These are phyloP conservation scores for Kluyveromyces sp. DNA, from an alignment of 1,139 yeast species.

Conservation along the genomic window DNA sequence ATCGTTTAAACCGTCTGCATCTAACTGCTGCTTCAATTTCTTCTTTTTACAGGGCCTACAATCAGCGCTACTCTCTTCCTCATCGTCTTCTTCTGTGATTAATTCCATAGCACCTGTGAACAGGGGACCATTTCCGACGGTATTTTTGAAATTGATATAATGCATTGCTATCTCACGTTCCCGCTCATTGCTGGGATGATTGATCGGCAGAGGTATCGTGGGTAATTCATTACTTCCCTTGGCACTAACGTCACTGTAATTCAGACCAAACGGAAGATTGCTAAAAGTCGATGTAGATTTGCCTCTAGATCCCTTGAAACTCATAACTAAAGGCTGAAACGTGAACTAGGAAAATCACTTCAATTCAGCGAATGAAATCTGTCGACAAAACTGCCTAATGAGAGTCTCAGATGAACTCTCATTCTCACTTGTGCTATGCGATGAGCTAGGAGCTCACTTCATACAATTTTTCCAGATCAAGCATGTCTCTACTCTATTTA, in stretches of 20 bases:
- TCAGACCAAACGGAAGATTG: constrained; percentile 62
- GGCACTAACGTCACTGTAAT: constrained; percentile 47
- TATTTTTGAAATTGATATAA: constrained; percentile 49
- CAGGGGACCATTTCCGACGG: constrained; percentile 69
- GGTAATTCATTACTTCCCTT: constrained; percentile 27
- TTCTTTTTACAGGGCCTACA: constrained; percentile 11
- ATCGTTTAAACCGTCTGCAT: constrained; percentile 42
- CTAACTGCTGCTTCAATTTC: constrained; percentile 17
- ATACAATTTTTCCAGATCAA: neutral
- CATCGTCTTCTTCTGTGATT: constrained; percentile 24
- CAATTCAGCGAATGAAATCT: neutral
- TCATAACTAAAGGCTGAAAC: constrained; percentile 27
- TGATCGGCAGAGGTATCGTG: constrained; percentile 53
- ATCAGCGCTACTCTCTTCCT: constrained; percentile 1
- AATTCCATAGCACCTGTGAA: constrained; percentile 50
- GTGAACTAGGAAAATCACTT: neutral
- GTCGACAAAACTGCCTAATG: neutral
- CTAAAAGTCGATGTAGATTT: constrained; percentile 27
- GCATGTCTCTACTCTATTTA: neutral
- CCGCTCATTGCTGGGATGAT: constrained; percentile 47
- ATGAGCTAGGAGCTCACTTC: neutral
- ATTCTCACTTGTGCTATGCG: neutral
- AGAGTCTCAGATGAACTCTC: neutral
- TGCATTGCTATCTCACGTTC: constrained; percentile 64
- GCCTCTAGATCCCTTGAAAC: constrained; percentile 36